Evolutionary conservation across 1,139 yeast species (phyloP).

Genomic region (Hansenula lynferdii): DNA sequence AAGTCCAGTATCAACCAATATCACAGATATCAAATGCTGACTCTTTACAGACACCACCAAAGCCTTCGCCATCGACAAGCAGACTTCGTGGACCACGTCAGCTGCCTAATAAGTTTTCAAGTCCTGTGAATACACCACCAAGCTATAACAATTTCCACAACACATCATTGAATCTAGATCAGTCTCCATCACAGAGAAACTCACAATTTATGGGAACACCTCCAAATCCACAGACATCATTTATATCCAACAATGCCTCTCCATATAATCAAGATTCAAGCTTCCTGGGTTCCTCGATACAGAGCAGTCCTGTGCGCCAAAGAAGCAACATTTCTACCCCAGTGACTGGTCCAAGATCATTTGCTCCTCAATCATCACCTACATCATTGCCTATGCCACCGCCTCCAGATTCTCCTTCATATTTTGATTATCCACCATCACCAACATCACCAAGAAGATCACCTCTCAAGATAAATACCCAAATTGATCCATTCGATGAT

Average conservation of each 20-base stretch:
- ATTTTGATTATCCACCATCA: neutral
- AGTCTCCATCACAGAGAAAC: neutral
- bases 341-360: constrained; percentile 11
- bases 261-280: neutral
- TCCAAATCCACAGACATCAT: neutral
- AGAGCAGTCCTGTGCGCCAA: too few species aligned
- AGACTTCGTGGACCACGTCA: constrained; percentile 19
- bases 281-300: neutral
- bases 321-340: too few species aligned
- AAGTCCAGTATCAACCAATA: too few species aligned
- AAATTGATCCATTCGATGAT: neutral
- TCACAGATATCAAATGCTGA: neutral
- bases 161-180: neutral
- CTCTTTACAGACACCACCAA: neutral
- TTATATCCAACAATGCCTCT: neutral
- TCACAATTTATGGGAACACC: neutral
- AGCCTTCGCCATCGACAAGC: constrained; percentile 2
- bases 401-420: neutral
- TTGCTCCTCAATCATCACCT: constrained; percentile 5
- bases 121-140: constrained; percentile 7
- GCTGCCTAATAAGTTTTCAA: constrained; percentile 14
- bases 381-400: neutral
- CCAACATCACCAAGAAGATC: constrained; percentile 4
- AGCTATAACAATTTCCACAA: neutral
- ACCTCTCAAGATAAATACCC: constrained; percentile 7